Evolutionary conservation across 257 asterid genomes (phyloP), one percentile per base, ranked within the genome.

Genomic region (Solanum virginianum): DNA sequence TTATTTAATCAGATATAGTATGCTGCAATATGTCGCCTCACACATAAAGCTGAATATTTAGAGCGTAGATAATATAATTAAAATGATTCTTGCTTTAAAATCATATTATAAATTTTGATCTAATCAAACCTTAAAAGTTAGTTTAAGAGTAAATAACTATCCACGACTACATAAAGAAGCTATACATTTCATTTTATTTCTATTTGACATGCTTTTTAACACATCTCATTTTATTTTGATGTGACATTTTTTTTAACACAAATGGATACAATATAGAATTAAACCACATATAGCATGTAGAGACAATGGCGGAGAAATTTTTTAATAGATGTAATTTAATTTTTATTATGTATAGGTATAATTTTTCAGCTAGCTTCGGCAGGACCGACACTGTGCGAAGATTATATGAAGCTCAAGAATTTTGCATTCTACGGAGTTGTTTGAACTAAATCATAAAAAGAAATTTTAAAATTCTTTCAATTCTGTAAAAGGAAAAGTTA

Each of bases 1-100:
- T 29, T 29, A 0, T 29, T 29, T 29, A 2, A 29, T 29, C 32
- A 29, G 0, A 29, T 45, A 41, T 41, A 7, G 7, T 41, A 41
- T 41, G 4, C 8, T 41, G 6, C 7, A 56, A 56, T 4, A 17
- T 17, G 11, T 56, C n/a, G 18, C 18, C 1, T 18, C 18, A 56
- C 3, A 41, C 7, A 0, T 39, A 41, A 2, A 9, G 20, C 1
- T 41, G 43, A 7, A 41, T 41, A 4, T 56, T 10, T 56, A 0
- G 0, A 56, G 10, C 18, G 5, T 18, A 12, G 12, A 57, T 1
- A 18, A 57, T 57, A n/a, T 14, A 59, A 59, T 9, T n/a, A 3
- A 6, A 20, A 60, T 10, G 3, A 60, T 0, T 60, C 4, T 0
- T n/a, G 3, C 6, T 18, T 0, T 57, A 4, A 10, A 20, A 4